These are phyloP conservation scores for Lactarius akahatsu DNA, from an alignment of 768 basidiomycete genomes.

Conservation along the genomic window DNA sequence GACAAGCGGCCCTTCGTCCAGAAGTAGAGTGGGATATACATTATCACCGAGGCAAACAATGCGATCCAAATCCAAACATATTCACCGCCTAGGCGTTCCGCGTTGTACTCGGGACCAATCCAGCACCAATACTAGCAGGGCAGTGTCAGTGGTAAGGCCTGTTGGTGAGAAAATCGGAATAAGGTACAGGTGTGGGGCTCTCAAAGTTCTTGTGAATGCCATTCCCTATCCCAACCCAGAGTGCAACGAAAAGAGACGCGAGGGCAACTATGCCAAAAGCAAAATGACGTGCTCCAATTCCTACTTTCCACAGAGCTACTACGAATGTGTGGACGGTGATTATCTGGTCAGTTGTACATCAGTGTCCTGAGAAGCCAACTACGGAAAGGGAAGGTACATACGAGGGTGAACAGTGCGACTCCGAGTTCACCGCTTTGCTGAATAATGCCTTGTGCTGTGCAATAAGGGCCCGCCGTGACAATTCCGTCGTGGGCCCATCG, in stretches of 20 bases:
- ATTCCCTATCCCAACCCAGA: conserved; percentile 41
- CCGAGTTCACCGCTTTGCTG: conserved; percentile 46
- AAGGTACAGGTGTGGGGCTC: conserved; percentile 39
- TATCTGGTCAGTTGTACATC: conserved; percentile 32
- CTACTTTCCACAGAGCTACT: conserved; percentile 39
- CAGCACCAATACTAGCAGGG: conserved; percentile 43
- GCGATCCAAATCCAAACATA: conserved; percentile 50
- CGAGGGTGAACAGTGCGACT: conserved; percentile 44
- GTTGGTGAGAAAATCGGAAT: neutral
- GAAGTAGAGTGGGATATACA: conserved; percentile 42
- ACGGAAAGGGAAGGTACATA: conserved; percentile 28
- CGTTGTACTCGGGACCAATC: conserved; percentile 37
- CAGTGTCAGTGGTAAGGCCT: conserved; percentile 19
- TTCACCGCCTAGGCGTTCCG: conserved; percentile 42
- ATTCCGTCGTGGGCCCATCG: conserved; percentile 40
- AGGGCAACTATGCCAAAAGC: conserved; percentile 28
- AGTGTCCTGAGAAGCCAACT: neutral
- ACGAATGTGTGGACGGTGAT: conserved; percentile 45
- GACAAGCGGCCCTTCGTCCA: conserved; percentile 40
- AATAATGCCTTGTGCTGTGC: conserved; percentile 41
- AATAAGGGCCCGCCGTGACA: conserved; percentile 38
- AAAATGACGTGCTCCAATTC: conserved; percentile 32
- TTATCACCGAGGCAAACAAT: conserved; percentile 36
- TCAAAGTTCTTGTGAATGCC: conserved; percentile 31
- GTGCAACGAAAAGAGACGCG: conserved; percentile 29